phyloP scores from a whole-genome alignment of 768 basidiomycete species.

The Dacryopinax primogenitus region DNA sequence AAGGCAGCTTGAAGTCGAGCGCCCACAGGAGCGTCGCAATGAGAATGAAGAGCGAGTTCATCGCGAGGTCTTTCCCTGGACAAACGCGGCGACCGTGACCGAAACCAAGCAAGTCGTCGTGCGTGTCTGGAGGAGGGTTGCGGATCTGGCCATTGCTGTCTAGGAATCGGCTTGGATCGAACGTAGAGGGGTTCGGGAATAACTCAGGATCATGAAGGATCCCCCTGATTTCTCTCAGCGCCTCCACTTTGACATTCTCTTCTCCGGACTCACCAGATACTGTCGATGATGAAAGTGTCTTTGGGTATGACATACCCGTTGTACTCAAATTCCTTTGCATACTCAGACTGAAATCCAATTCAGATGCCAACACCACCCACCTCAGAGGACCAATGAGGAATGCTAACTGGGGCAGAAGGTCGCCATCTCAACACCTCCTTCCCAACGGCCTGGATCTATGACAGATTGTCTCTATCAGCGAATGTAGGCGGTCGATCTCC shows the following conservation, averaged over 20 bases:
- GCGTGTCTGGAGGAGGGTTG: neutral
- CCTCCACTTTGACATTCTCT: neutral
- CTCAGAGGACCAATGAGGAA: slow-evolving; percentile 11
- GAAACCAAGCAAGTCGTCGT: neutral
- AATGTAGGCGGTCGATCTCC: slow-evolving; percentile 13
- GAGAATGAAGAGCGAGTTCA: neutral
- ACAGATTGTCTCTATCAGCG: slow-evolving; percentile 11
- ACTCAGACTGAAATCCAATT: neutral
- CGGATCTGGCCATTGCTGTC: neutral
- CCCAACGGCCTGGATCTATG: slow-evolving; percentile 14
- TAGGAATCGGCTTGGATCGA: neutral
- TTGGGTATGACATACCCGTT: slow-evolving; percentile 16
- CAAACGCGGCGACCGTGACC: neutral
- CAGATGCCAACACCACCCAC: neutral
- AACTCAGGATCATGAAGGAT: neutral
- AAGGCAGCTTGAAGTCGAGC: neutral
- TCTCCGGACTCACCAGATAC: slow-evolving; percentile 18
- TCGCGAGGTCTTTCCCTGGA: neutral
- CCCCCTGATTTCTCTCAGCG: neutral
- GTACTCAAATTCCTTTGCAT: neutral
- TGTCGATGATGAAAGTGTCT: slow-evolving; percentile 14
- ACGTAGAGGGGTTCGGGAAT: neutral
- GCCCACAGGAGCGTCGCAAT: neutral
- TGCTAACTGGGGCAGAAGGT: slow-evolving; percentile 10
- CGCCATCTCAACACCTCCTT: slow-evolving; percentile 15